These are phyloP conservation scores for Diaporthe ampelina DNA, from an alignment of 2,329 filamentous ascomycete species.

Conservation along the genomic window DNA sequence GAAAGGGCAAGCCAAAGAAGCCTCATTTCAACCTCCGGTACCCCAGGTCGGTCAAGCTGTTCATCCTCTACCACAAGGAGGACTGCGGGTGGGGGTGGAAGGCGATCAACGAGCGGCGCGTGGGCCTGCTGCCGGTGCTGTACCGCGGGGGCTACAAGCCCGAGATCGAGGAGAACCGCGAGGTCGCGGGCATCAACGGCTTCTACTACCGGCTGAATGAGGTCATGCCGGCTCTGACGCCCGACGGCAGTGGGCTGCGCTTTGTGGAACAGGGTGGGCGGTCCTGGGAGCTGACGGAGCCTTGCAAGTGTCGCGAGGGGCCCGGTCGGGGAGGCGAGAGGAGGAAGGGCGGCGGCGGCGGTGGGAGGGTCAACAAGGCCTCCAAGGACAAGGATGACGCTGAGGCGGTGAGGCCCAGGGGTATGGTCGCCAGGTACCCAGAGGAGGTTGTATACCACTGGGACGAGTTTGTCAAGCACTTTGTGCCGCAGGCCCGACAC, in stretches of 20 bases:
- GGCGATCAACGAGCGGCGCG: constrained; percentile 37
- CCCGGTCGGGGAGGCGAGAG: neutral
- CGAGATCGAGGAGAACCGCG: constrained; percentile 39
- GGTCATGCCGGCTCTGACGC: constrained; percentile 42
- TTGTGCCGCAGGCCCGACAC: constrained; percentile 30
- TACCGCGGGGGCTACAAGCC: constrained; percentile 39
- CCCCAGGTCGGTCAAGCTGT: constrained; percentile 37
- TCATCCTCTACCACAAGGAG: constrained; percentile 41
- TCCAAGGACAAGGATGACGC: neutral
- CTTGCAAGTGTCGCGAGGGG: constrained; percentile 36
- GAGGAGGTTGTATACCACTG: constrained; percentile 42
- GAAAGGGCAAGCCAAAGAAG: constrained; percentile 15
- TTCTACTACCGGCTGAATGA: constrained; percentile 42
- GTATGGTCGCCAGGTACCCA: constrained; percentile 40
- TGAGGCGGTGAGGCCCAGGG: constrained; percentile 30
- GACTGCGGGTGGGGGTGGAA: constrained; percentile 40
- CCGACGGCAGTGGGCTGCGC: constrained; percentile 39
- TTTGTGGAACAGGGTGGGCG: constrained; percentile 37
- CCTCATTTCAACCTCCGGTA: constrained; percentile 43
- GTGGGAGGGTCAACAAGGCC: neutral
- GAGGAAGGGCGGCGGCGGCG: neutral
- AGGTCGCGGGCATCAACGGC: constrained; percentile 39
- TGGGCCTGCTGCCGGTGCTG: constrained; percentile 37
- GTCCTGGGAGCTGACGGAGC: constrained; percentile 39
- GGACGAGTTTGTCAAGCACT: constrained; percentile 40